phyloP scores from a whole-genome alignment of 192 early-diverging fungal genomes.

The Chytriomyces sp. region DNA sequence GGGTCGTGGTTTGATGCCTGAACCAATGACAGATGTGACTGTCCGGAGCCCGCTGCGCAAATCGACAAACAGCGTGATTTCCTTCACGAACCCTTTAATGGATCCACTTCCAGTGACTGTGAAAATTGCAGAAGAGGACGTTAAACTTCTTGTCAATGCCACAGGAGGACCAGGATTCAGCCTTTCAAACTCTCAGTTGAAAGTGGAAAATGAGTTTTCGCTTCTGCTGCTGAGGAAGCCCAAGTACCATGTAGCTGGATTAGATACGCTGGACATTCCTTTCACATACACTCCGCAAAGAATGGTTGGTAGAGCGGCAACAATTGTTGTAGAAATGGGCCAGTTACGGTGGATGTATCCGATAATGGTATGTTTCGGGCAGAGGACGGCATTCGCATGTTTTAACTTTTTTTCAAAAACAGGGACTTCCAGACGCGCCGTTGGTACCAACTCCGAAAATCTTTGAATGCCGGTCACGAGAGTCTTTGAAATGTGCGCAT shows the following conservation, averaged over 20 bases:
- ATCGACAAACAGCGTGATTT: conserved; percentile 40
- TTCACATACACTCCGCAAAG: conserved; percentile 46
- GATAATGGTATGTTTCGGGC: conserved; percentile 40
- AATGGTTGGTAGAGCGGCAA: conserved; percentile 45
- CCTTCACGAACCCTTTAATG: conserved; percentile 52
- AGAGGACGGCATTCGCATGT: not conserved
- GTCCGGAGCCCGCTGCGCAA: conserved; percentile 42
- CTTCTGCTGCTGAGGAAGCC: conserved; percentile 41
- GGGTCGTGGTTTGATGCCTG: conserved; percentile 49
- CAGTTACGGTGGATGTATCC: conserved; percentile 55
- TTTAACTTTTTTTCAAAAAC: not conserved
- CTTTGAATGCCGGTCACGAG: conserved; percentile 43
- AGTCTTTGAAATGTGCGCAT: conserved; percentile 23
- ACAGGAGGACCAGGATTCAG: not conserved
- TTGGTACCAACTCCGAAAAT: conserved; percentile 17
- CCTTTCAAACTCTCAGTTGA: not conserved
- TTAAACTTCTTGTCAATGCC: not conserved
- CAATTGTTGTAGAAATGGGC: conserved; percentile 50
- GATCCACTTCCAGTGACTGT: conserved; percentile 52
- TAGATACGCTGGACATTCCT: conserved; percentile 54
- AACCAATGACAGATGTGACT: conserved; percentile 40
- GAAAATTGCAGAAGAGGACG: conserved; percentile 29
- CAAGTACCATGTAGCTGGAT: conserved; percentile 37
- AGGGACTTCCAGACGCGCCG: conserved; percentile 48
- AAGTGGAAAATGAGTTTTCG: conserved; percentile 35